phyloP scores from a whole-genome alignment of 2,329 filamentous ascomycete genomes.

The Trichoderma sp. region DNA sequence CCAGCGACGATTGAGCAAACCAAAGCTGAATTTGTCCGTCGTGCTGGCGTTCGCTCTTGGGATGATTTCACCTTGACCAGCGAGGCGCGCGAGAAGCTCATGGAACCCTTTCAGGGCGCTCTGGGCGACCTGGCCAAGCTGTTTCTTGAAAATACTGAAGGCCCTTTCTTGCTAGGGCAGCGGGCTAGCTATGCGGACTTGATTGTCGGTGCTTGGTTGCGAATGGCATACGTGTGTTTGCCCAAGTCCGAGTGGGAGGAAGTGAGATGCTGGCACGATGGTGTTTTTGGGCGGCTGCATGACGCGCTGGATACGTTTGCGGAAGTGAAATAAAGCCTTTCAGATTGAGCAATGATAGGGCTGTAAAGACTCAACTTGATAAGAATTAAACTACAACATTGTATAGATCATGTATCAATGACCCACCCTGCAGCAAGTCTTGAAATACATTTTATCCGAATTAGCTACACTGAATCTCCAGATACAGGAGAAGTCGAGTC shows the following conservation, averaged over 20 bases:
- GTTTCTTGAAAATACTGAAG: slow-evolving; percentile 38
- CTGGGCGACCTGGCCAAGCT: slow-evolving; percentile 44
- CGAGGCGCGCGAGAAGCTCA: slow-evolving; percentile 40
- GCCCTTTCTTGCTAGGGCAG: slow-evolving; percentile 49
- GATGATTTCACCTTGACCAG: slow-evolving; percentile 41
- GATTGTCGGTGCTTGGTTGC: slow-evolving; percentile 57
- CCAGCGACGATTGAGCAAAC: slow-evolving; percentile 43
- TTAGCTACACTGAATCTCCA: not conserved
- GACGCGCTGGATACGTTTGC: slow-evolving; percentile 44
- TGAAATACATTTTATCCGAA: not conserved
- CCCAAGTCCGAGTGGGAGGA: slow-evolving; percentile 47
- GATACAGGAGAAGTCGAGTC: no score
- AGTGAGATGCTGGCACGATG: slow-evolving; percentile 48
- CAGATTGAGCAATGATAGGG: not conserved
- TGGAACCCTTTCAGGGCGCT: slow-evolving; percentile 39
- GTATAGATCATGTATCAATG: not conserved
- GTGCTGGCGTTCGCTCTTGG: slow-evolving; percentile 45
- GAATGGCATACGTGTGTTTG: slow-evolving; percentile 43
- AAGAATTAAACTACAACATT: not conserved
- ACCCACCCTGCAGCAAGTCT: not conserved
- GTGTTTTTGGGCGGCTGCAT: slow-evolving; percentile 49
- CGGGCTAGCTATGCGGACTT: slow-evolving; percentile 53
- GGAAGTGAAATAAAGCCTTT: slow-evolving; percentile 28
- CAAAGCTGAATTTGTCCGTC: slow-evolving; percentile 48
- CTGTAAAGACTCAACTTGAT: not conserved